Percentiles rank a stretch among this genome's conserved stretches.
These are phyloP conservation scores for Globisporangium takayamanum DNA, from an alignment of 352 stramenopile genomes.

Conservation along the genomic window DNA sequence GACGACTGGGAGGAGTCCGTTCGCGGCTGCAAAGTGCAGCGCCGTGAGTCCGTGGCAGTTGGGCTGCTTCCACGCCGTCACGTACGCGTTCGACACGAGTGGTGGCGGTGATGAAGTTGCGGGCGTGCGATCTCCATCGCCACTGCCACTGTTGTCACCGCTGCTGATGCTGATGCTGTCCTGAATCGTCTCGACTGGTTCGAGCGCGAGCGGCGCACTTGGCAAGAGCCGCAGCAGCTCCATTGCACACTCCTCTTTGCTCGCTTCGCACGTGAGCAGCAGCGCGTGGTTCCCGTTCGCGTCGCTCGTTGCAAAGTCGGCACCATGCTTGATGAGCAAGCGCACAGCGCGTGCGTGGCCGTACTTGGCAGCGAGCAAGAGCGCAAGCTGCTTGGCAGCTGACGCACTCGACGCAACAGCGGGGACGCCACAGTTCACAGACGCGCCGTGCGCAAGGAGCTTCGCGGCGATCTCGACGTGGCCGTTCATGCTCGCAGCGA, in stretches of 20 bases:
- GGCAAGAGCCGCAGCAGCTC: slow-evolving; percentile 25
- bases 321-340: slow-evolving; percentile 54
- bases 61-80: slow-evolving; percentile 27
- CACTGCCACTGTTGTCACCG: neutral
- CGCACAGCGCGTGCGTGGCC: slow-evolving; percentile 83
- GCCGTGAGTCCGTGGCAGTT: slow-evolving; percentile 55
- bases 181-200: neutral
- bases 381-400: slow-evolving; percentile 32
- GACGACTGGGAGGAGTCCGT: slow-evolving; percentile 30
- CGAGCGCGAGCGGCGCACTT: too few species aligned
- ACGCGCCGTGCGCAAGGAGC: slow-evolving; percentile 32
- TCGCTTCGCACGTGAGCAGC: slow-evolving; percentile 42
- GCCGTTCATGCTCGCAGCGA: slow-evolving; percentile 71
- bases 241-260: slow-evolving; percentile 46
- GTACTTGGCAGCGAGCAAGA: slow-evolving; percentile 90
- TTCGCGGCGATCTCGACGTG: slow-evolving; percentile 45
- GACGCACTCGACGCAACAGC: slow-evolving; percentile 4
- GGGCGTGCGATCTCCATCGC: slow-evolving; percentile 7
- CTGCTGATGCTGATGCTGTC: neutral
- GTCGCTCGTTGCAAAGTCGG: slow-evolving; percentile 30
- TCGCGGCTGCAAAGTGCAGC: slow-evolving; percentile 48
- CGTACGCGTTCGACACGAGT: slow-evolving; percentile 5
- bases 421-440: slow-evolving; percentile 15
- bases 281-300: slow-evolving; percentile 45
- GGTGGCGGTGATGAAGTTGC: neutral